Conservation (phyloP, 2,329 filamentous ascomycete genomes). For the Aureobasidium vineae region DNA sequence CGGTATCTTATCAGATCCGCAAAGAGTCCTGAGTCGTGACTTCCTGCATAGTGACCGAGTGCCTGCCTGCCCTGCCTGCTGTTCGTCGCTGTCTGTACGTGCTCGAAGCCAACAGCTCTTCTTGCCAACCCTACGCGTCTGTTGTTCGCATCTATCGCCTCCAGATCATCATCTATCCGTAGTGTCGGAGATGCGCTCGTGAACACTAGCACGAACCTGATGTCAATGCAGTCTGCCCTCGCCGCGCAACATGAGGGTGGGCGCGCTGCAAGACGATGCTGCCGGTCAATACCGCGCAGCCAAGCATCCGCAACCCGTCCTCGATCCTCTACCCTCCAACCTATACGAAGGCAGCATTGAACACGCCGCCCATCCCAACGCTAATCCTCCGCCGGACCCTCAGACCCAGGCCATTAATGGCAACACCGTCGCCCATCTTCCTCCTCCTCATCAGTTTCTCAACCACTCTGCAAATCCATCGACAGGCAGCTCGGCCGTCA, state of each 20-base stretch:
- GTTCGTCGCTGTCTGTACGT: background rate
- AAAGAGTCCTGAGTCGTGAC: conserved; percentile 3
- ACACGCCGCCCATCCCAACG: conserved; percentile 1
- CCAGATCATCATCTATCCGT: background rate
- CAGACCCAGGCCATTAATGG: conserved; percentile 22
- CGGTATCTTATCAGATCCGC: conserved; percentile 10
- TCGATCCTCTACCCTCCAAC: conserved; percentile 27
- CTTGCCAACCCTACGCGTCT: background rate
- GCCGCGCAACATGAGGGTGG: conserved; percentile 28
- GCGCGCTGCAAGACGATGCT: conserved; percentile 31
- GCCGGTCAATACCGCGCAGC: conserved; percentile 32
- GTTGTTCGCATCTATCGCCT: background rate
- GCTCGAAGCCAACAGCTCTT: background rate
- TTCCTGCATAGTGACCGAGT: conserved; percentile 10
- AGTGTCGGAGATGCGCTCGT: conserved; percentile 4
- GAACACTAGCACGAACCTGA: conserved; percentile 6
- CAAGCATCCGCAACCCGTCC: conserved; percentile 35
- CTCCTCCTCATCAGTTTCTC: conserved; percentile 20
- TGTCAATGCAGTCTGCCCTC: conserved; percentile 24
- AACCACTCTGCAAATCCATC: background rate
- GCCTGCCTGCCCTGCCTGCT: background rate
- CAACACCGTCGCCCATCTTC: conserved; percentile 16
- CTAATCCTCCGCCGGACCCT: conserved; percentile 13
- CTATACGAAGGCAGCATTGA: conserved; percentile 26
- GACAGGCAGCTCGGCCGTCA: background rate